These are phyloP conservation scores for Plenodomus biglobosus DNA, from an alignment of 2,329 filamentous ascomycete genomes.

Conservation along the genomic window DNA sequence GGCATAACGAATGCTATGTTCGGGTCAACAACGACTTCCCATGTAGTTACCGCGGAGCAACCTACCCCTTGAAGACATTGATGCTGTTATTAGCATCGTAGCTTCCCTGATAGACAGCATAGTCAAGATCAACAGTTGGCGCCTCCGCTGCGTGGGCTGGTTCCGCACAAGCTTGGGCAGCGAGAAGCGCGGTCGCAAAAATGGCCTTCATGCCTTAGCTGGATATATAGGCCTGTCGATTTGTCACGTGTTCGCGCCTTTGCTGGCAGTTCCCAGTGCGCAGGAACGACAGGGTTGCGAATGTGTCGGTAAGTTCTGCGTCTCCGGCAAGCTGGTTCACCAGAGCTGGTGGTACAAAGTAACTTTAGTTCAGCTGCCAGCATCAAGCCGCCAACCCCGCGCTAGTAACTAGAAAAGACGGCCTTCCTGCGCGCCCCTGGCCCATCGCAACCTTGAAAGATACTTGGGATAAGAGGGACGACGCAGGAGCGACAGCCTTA, in stretches of 20 bases:
- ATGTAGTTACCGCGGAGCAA: background rate
- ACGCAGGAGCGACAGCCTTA: too few relatives aligned
- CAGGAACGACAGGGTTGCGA: slow-evolving; percentile 7
- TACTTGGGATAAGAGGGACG: too few relatives aligned
- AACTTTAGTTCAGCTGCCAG: too few relatives aligned
- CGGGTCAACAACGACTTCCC: slow-evolving; percentile 7
- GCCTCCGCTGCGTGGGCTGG: slow-evolving; percentile 25
- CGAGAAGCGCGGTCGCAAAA: slow-evolving; percentile 23
- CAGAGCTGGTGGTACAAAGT: too few relatives aligned
- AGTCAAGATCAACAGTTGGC: slow-evolving; percentile 37
- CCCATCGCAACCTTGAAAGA: too few relatives aligned
- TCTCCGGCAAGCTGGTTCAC: too few relatives aligned
- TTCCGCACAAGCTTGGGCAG: slow-evolving; percentile 18
- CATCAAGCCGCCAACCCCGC: too few relatives aligned
- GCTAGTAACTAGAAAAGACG: too few relatives aligned
- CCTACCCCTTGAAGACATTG: slow-evolving; percentile 40
- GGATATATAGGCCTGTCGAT: slow-evolving; percentile 7
- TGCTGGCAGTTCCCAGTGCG: slow-evolving; percentile 7
- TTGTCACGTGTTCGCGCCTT: background rate
- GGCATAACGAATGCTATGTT: slow-evolving; percentile 51
- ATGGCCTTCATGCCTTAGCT: slow-evolving; percentile 20
- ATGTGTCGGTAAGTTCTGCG: too few relatives aligned
- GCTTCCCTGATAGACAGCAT: slow-evolving; percentile 34
- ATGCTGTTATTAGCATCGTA: slow-evolving; percentile 27
- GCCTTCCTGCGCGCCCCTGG: too few relatives aligned